phyloP scores from a whole-genome alignment of 108 stramenopile genomes.

The Tribonema minus region DNA sequence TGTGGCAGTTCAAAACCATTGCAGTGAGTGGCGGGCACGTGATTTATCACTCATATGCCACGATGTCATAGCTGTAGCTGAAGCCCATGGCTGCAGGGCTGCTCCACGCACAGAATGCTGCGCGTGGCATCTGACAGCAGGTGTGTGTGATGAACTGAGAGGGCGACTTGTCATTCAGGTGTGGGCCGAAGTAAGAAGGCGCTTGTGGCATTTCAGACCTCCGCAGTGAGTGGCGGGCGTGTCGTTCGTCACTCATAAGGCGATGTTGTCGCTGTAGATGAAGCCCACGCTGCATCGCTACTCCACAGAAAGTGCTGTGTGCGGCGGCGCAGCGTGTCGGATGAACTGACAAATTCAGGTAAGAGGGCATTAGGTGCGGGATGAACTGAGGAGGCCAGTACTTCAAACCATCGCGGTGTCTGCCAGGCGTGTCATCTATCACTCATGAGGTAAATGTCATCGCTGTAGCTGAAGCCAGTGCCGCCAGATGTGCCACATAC shows the following conservation, averaged over 20 bases:
- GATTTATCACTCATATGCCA: not conserved
- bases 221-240: slow-evolving; percentile 10
- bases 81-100: slow-evolving; percentile 95
- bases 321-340: too few relatives aligned
- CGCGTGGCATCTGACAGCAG: too few relatives aligned
- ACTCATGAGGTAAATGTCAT: slow-evolving; percentile 17
- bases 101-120: slow-evolving; percentile 87
- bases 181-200: too few relatives aligned
- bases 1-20: too few relatives aligned
- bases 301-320: slow-evolving; percentile 85
- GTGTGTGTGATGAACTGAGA: too few relatives aligned
- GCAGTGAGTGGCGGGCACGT: slow-evolving; percentile 7
- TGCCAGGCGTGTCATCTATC: slow-evolving; percentile 4
- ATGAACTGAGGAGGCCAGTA: too few relatives aligned
- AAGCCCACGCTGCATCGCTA: slow-evolving; percentile 96
- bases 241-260: slow-evolving; percentile 11
- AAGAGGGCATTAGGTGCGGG: too few relatives aligned
- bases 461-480: slow-evolving; percentile 92
- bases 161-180: too few relatives aligned
- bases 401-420: slow-evolving; percentile 28
- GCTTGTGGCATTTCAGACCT: too few relatives aligned
- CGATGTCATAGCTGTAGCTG: slow-evolving; percentile 71
- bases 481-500: slow-evolving; percentile 94
- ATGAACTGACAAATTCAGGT: too few relatives aligned
- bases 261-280: slow-evolving; percentile 71